phyloP scores from a whole-genome alignment of 768 basidiomycete genomes.

The Postia placenta region DNA sequence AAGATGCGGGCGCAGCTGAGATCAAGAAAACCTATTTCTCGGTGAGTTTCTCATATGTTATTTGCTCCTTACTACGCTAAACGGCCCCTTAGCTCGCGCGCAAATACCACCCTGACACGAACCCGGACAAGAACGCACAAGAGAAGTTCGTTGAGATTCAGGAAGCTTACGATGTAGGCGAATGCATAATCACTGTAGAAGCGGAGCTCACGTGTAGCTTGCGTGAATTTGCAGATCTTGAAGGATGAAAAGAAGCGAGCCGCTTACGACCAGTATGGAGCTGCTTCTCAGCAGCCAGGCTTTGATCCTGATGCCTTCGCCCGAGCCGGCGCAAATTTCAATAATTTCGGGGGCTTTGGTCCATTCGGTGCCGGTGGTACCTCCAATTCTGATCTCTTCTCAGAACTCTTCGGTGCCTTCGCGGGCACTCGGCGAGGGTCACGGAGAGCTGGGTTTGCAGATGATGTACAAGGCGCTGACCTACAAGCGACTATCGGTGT shows the following conservation, averaged over 20 bases:
- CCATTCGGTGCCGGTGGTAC: constrained; percentile 41
- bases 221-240: constrained; percentile 63
- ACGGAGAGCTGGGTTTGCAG: constrained; percentile 35
- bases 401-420: constrained; percentile 69
- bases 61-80: constrained; percentile 12
- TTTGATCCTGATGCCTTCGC: constrained; percentile 88
- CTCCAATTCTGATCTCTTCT: constrained; percentile 41
- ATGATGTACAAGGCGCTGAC: constrained; percentile 62
- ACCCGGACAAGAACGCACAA: constrained; percentile 84
- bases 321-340: constrained; percentile 38
- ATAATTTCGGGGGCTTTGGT: constrained; percentile 34
- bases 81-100: constrained; percentile 76
- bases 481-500: constrained; percentile 73
- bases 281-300: constrained; percentile 88
- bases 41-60: constrained; percentile 40
- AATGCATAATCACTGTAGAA: too few species aligned
- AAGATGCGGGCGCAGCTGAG: constrained; percentile 76
- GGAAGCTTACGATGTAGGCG: constrained; percentile 90
- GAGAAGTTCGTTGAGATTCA: constrained; percentile 97
- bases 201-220: too few species aligned
- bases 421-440: constrained; percentile 24
- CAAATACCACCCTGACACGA: constrained; percentile 97
- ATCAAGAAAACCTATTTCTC: constrained; percentile 98
- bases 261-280: constrained; percentile 86
- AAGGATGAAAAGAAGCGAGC: constrained; percentile 94